phyloP scores from a whole-genome alignment of 2,329 filamentous ascomycete species.

The Cercospora janseana region DNA sequence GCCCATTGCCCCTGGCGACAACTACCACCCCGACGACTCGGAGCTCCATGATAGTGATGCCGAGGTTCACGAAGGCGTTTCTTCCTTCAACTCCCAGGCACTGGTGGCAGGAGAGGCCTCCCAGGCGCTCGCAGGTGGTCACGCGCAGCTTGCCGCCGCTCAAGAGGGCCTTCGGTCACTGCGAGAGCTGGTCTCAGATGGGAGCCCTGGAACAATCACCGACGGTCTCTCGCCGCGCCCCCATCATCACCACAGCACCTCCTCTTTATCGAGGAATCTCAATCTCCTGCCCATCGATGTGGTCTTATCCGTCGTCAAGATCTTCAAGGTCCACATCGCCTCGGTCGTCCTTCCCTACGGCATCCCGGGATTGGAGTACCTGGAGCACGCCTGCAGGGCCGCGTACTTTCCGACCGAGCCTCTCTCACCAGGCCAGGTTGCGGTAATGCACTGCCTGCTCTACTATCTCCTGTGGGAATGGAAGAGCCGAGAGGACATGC shows the following conservation, averaged over 20 bases:
- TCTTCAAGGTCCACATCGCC: slow-evolving; percentile 13
- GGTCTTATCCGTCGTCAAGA: slow-evolving; percentile 12
- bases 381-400: slow-evolving; percentile 12
- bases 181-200: slow-evolving; percentile 3
- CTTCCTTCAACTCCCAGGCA: slow-evolving; percentile 16
- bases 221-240: neutral
- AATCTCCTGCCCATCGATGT: slow-evolving; percentile 14
- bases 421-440: slow-evolving; percentile 12
- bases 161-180: slow-evolving; percentile 16
- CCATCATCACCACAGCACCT: neutral
- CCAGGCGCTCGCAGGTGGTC: slow-evolving; percentile 14
- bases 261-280: neutral
- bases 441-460: slow-evolving; percentile 16
- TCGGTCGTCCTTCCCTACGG: slow-evolving; percentile 11
- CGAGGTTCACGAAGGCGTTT: slow-evolving; percentile 14
- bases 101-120: slow-evolving; percentile 18
- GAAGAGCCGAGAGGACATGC: slow-evolving; percentile 4
- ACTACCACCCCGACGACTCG: slow-evolving; percentile 1
- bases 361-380: slow-evolving; percentile 7
- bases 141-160: slow-evolving; percentile 13
- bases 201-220: slow-evolving; percentile 1
- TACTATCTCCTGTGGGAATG: slow-evolving; percentile 15
- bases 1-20: neutral
- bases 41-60: slow-evolving; percentile 7
- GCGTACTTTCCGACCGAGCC: slow-evolving; percentile 18